Evolutionary conservation across 352 stramenopile genomes (phyloP).

Genomic region (Globisporangium lucens): DNA sequence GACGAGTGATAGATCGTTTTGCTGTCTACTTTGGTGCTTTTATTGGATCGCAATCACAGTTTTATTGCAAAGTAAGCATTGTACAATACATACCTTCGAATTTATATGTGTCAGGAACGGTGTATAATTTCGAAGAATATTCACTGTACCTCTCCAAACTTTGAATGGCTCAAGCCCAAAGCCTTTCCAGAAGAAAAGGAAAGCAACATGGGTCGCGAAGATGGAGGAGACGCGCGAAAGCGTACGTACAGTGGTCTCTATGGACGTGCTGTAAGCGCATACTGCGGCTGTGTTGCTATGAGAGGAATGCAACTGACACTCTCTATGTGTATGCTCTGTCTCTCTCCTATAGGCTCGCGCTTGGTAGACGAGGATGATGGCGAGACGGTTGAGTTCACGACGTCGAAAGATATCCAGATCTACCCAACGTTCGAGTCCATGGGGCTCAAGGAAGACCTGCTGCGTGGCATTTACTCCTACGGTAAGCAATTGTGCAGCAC

Average conservation of each 20-base stretch:
- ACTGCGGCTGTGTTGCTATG: neutral
- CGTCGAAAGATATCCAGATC: constrained; percentile 87
- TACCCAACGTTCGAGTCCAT: constrained; percentile 90
- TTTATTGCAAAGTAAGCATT: too few species aligned
- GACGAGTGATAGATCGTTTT: too few species aligned
- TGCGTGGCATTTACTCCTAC: constrained; percentile 89
- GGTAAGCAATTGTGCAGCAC: constrained; percentile 21
- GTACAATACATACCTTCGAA: too few species aligned
- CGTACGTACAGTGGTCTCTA: constrained; percentile 8
- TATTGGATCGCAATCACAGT: too few species aligned
- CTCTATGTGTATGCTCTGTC: neutral
- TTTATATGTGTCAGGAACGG: too few species aligned
- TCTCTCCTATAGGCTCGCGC: constrained; percentile 34
- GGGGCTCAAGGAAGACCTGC: constrained; percentile 90
- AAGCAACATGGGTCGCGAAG: constrained; percentile 16
- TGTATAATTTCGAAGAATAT: too few species aligned
- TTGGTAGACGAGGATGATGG: constrained; percentile 62
- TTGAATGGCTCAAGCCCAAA: constrained; percentile 8
- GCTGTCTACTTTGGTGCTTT: too few species aligned
- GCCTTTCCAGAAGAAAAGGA: neutral
- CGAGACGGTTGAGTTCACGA: constrained; percentile 88
- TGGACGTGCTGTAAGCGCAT: neutral
- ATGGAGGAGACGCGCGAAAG: constrained; percentile 14
- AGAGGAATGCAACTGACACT: constrained; percentile 8
- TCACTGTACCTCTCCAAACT: neutral